Conservation (phyloP, 2,329 filamentous ascomycete species). For the Alternaria sp. region DNA sequence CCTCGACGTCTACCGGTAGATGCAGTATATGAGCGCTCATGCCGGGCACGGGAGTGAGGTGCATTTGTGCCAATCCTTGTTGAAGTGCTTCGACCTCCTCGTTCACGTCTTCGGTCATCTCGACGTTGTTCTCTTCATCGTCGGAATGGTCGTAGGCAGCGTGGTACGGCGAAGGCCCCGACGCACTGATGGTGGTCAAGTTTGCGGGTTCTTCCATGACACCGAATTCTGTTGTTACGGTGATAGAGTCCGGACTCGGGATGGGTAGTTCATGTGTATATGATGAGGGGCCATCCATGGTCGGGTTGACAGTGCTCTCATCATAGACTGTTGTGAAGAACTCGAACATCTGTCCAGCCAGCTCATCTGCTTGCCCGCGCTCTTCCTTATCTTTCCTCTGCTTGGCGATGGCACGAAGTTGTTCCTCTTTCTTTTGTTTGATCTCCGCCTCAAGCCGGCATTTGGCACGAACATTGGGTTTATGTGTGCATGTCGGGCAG, state of each 20-base stretch:
- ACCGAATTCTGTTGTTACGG: slow-evolving; percentile 45
- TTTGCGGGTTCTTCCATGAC: slow-evolving; percentile 41
- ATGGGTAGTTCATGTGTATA: slow-evolving; percentile 18
- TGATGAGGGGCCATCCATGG: slow-evolving; percentile 2
- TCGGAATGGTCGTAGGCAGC: slow-evolving; percentile 17
- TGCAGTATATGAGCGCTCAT: slow-evolving; percentile 3
- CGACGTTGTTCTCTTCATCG: slow-evolving; percentile 22
- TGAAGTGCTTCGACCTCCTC: slow-evolving; percentile 12
- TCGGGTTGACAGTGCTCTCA: slow-evolving; percentile 11
- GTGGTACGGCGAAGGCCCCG: slow-evolving; percentile 24
- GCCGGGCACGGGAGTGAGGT: background rate
- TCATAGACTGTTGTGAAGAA: slow-evolving; percentile 41
- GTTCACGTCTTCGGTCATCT: slow-evolving; percentile 25
- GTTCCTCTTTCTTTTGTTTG: slow-evolving; percentile 38
- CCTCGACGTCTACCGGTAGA: slow-evolving; percentile 4
- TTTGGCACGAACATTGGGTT: slow-evolving; percentile 41
- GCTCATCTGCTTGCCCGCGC: slow-evolving; percentile 42
- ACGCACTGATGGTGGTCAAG: slow-evolving; percentile 36
- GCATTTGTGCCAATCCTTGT: slow-evolving; percentile 6
- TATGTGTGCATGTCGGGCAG: slow-evolving; percentile 47
- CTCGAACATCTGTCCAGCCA: slow-evolving; percentile 45
- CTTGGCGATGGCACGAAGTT: slow-evolving; percentile 36
- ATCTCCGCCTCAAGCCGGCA: slow-evolving; percentile 48
- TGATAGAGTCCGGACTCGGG: slow-evolving; percentile 43
- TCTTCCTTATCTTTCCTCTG: slow-evolving; percentile 43